These are phyloP conservation scores for Coelastrella sp. DNA, from an alignment of 139 green algal species.

Conservation along the genomic window DNA sequence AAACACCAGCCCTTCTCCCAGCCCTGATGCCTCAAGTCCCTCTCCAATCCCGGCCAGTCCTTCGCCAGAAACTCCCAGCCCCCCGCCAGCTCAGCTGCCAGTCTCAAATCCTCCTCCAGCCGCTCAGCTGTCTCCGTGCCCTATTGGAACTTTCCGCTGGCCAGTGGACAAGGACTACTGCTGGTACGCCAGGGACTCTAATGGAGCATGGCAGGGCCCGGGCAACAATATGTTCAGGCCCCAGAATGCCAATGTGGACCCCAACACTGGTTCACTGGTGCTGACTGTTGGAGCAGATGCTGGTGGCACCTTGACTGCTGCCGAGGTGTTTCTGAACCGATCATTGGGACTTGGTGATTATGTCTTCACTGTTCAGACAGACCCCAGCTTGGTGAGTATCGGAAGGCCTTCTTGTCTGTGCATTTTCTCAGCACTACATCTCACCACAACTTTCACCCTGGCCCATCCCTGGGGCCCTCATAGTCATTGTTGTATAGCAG, in stretches of 20 bases:
- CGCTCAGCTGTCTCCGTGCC: background rate
- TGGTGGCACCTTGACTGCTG: background rate
- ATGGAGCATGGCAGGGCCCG: background rate
- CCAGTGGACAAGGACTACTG: background rate
- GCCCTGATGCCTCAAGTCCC: background rate
- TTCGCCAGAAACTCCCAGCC: background rate
- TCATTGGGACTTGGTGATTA: constrained; percentile 24
- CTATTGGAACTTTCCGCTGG: background rate
- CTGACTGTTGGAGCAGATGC: background rate
- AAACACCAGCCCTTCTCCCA: background rate
- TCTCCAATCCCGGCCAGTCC: background rate
- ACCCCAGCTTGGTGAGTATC: constrained; percentile 4
- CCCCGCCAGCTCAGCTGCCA: background rate
- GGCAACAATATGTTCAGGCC: constrained; percentile 7
- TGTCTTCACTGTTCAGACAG: constrained; percentile 1
- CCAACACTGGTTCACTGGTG: background rate
- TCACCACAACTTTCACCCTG: background rate
- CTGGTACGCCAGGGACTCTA: background rate
- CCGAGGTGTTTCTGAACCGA: constrained; percentile 22
- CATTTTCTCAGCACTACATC: background rate
- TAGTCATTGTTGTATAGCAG: too few relatives aligned
- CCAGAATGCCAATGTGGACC: background rate
- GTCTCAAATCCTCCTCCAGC: background rate
- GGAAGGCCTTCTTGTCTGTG: background rate
- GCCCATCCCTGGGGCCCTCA: background rate